Base-by-base conservation (phyloP, 2,329 filamentous ascomycete genomes). In the Botrytis byssoidea region DNA sequence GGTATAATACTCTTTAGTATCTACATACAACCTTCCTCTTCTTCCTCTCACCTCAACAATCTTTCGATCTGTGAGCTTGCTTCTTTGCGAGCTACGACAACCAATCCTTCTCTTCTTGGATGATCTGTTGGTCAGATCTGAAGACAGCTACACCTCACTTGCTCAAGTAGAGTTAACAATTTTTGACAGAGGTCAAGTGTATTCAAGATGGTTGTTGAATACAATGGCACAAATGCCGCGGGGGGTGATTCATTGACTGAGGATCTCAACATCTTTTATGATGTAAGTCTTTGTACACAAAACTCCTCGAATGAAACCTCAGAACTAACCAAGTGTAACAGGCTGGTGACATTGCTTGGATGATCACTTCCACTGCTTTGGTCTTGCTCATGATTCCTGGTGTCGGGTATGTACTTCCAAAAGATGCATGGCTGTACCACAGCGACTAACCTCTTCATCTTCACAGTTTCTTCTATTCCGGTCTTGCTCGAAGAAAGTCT, bases 341-440 rank as follows among this genome's bases (percentile, higher is more conserved):
- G 91, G 86, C 91, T 74, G 94, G 94, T 80, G 93, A 97, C 84
- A 92, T 97, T 77, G 91, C 90, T 73, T 97, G 92, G 92, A 90
- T 97, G 83, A 89, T 97, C 78, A 92, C 89, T 32, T 87, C 92
- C 42, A 94, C 93, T 2, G 94, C 93, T 10, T 87, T 97, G 71
- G 94, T 97, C 70, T 85, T 97, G 78, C 89, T 97, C 78, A 97
- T 97, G 94, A 94, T 97, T 84, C 94, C 94, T 3, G 94, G 94
- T 78, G 93, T 97, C 79, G 94, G 93, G 80, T 88, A 83, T 81
- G 86, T 83, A 74, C 76, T 76, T 60, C 18, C n/a, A 61, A 46
- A 48, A 67, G 25, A 64, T 57, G 29, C 29, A 42, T 40, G 35
- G 40, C 64, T 67, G 76, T 77, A 63, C 68, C 20, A 77, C 72